Conservation (phyloP, 2,329 filamentous ascomycete species). For the Sarocladium brachiariae region DNA sequence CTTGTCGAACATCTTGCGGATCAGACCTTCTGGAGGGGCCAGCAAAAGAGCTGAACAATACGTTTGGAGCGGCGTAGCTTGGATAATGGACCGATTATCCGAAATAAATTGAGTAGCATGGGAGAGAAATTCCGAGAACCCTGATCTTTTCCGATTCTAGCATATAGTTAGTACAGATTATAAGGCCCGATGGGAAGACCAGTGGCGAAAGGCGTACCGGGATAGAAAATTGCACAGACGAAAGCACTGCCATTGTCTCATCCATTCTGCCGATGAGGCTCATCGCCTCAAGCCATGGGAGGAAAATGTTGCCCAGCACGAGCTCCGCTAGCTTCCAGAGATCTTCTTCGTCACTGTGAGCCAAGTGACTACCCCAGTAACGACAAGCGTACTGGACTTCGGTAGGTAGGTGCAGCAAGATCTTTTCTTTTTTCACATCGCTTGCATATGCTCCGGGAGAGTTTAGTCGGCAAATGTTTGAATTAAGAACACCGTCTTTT, state of each 20-base stretch:
- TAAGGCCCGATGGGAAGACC: too few relatives aligned
- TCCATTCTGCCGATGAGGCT: conserved; percentile 21
- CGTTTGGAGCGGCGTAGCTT: neutral
- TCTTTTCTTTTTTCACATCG: neutral
- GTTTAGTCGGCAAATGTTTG: neutral
- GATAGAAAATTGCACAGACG: conserved; percentile 5
- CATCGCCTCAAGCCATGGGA: conserved; percentile 34
- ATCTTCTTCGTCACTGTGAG: conserved; percentile 15
- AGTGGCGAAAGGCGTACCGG: neutral
- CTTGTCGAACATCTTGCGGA: neutral
- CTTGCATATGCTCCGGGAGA: neutral
- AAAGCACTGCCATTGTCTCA: conserved; percentile 6
- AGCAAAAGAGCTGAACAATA: neutral
- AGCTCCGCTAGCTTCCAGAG: neutral
- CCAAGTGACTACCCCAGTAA: conserved; percentile 28
- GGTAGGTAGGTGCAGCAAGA: conserved; percentile 10
- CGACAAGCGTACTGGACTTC: conserved; percentile 29
- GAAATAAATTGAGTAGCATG: neutral
- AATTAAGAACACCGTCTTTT: neutral
- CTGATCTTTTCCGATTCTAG: neutral
- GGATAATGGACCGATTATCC: neutral
- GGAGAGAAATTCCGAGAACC: neutral
- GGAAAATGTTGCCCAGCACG: conserved; percentile 30
- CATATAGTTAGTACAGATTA: too few relatives aligned
- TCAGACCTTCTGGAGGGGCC: neutral